A percentile compares a stretch with the other conserved stretches of the same genome.
Conservation (phyloP, 2,329 filamentous ascomycete species). For the Claviceps sp. region DNA sequence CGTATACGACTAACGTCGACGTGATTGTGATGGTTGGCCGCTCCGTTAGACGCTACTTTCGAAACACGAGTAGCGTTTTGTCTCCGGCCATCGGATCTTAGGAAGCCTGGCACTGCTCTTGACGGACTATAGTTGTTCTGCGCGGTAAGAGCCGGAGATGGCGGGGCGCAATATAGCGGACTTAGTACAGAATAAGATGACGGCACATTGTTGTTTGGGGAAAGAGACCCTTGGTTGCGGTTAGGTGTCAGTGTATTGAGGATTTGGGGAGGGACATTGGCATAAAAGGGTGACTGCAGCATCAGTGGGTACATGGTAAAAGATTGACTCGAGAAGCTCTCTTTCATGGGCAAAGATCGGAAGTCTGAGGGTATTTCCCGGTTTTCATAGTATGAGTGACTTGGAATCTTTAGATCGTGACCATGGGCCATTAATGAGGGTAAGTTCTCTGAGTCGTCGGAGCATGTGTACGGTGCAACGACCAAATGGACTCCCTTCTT, state of each 20-base stretch:
- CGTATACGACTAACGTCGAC: slow-evolving; percentile 48
- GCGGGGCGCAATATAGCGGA: slow-evolving; percentile 18
- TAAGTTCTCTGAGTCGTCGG: slow-evolving; percentile 6
- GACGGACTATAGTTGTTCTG: slow-evolving; percentile 28
- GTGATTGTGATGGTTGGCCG: slow-evolving; percentile 43
- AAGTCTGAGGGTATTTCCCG: slow-evolving; percentile 1
- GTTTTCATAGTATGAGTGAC: slow-evolving; percentile 6
- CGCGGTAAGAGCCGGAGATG: slow-evolving; percentile 20
- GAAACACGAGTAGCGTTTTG: slow-evolving; percentile 34
- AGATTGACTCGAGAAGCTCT: slow-evolving; percentile 12
- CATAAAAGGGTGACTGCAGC: slow-evolving; percentile 16
- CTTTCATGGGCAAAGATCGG: slow-evolving; percentile 5
- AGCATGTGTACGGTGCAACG: slow-evolving; percentile 9
- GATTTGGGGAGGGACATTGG: slow-evolving; percentile 16
- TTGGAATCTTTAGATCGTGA: background rate
- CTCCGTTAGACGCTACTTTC: slow-evolving; percentile 32
- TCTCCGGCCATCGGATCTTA: slow-evolving; percentile 28
- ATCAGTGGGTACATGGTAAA: slow-evolving; percentile 22
- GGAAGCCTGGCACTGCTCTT: slow-evolving; percentile 20
- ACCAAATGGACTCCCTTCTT: slow-evolving; percentile 13
- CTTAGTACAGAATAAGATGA: slow-evolving; percentile 18
- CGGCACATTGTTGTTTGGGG: slow-evolving; percentile 17
- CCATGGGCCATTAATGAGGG: slow-evolving; percentile 6
- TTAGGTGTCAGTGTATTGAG: slow-evolving; percentile 14
- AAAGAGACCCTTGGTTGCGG: slow-evolving; percentile 7